Base-by-base conservation (phyloP, 2,329 filamentous ascomycete genomes). In the Verticillium nubilum region DNA sequence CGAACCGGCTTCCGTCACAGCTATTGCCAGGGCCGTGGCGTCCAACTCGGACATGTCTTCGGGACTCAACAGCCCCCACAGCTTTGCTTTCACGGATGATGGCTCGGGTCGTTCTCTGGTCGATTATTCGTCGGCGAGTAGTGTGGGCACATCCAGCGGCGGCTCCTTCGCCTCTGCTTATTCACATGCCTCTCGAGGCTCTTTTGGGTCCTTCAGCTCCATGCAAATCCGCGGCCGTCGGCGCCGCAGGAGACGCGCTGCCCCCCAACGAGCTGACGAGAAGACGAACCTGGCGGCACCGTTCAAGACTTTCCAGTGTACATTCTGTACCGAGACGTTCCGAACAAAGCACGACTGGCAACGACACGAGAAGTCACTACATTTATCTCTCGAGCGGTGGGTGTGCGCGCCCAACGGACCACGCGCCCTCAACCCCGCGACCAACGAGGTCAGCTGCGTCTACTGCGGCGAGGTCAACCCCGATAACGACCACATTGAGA, bases 331-430 rank as follows among this genome's bases (percentile, higher is more conserved):
- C 6, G 85, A 88, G 64, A 86, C 84, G 0, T 88, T 88, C 71
- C 78, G 85, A 64, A 87, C 85, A 3, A 88, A 88, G 69, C 84
- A 88, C 66, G 86, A 88, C 70, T 88, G 86, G 86, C 85, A 87
- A 66, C 78, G 88, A 60, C 88, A 91, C 69, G 88, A 91, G 67
- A 88, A 88, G 65, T 86, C 85, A 56, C 76, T 86, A 63, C 88
- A 83, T 69, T 73, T 84, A 65, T 90, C 84, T 6, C 82, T 88
- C 0, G 86, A 85, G 74, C 79, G 79, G 59, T 91, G 81, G 88
- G 83, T 86, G 61, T 90, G 82, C 67, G 80, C 81, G 4, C 85
- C 84, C 52, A 78, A 84, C 52, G 85, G 85, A 0, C 74, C 83
- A 17, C 77, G 73, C 5, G 80, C 80, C 4, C 71, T 86, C 35